phyloP scores from a whole-genome alignment of 1,284 basidiomycete genomes.

The Polyporus tsugae region DNA sequence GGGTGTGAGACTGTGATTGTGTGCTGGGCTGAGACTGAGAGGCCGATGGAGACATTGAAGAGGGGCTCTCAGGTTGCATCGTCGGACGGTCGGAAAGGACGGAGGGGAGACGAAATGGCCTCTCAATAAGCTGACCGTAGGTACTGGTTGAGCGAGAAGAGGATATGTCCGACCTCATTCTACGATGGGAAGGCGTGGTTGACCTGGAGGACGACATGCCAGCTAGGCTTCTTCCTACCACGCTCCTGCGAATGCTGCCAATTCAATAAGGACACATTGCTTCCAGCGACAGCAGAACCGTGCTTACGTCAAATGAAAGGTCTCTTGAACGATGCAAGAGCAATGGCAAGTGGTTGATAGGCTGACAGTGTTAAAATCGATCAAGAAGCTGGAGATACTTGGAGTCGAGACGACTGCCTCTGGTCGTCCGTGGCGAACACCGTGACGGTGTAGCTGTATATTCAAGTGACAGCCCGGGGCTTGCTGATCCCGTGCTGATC shows the following conservation, averaged over 20 bases:
- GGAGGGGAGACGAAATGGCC: constrained; percentile 11
- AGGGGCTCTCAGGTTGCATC: background rate
- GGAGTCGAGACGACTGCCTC: background rate
- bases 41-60: constrained; percentile 39
- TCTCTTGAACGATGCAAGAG: background rate
- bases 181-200: constrained; percentile 10
- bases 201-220: constrained; percentile 6
- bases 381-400: background rate
- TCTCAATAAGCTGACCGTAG: constrained; percentile 30
- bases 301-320: constrained; percentile 1
- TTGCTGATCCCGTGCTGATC: no score
- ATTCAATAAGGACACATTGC: background rate
- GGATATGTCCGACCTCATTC: constrained; percentile 12
- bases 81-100: constrained; percentile 8
- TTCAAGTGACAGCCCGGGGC: background rate
- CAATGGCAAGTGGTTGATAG: background rate
- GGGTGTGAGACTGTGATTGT: background rate
- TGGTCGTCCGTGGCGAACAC: no score
- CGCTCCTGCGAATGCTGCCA: background rate
- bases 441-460: no score
- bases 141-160: constrained; percentile 24
- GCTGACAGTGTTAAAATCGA: background rate
- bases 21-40: background rate
- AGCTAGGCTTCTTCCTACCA: background rate
- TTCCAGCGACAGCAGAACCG: background rate